These are phyloP conservation scores for Neospora caninum DNA, from an alignment of 169 alveolate species.

Conservation along the genomic window DNA sequence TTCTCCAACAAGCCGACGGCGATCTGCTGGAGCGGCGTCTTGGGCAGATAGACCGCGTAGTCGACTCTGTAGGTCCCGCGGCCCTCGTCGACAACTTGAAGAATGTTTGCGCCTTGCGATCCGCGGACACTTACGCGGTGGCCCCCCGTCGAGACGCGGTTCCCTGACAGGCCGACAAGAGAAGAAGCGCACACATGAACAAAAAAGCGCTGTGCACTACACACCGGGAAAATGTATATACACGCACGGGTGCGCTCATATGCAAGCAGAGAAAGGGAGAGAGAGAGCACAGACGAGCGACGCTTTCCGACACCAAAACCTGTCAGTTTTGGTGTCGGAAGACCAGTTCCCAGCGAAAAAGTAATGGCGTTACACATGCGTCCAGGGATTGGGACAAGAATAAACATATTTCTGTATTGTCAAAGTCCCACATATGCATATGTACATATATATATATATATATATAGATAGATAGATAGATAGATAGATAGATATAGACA, in stretches of 20 bases:
- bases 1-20: background rate
- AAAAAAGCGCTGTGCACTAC: background rate
- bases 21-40: conserved; percentile 23
- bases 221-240: background rate
- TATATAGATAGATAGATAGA: background rate
- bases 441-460: background rate
- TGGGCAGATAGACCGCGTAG: conserved; percentile 66
- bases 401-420: too few species aligned
- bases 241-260: too few species aligned
- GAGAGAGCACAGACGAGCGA: too few species aligned
- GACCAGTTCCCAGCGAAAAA: too few species aligned
- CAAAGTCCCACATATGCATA: too few species aligned
- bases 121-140: conserved; percentile 69
- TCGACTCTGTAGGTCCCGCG: conserved; percentile 69
- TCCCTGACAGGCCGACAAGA: conserved; percentile 36
- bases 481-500: background rate
- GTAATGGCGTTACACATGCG: too few species aligned
- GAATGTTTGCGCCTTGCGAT: conserved; percentile 66
- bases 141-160: conserved; percentile 72
- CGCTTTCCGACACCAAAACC: too few species aligned
- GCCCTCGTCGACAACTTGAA: conserved; percentile 69
- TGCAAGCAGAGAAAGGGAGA: too few species aligned
- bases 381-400: too few species aligned
- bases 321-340: too few species aligned
- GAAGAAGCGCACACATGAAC: background rate